Base-by-base conservation (phyloP, 768 basidiomycete genomes). In the Kwoniella europaea region DNA sequence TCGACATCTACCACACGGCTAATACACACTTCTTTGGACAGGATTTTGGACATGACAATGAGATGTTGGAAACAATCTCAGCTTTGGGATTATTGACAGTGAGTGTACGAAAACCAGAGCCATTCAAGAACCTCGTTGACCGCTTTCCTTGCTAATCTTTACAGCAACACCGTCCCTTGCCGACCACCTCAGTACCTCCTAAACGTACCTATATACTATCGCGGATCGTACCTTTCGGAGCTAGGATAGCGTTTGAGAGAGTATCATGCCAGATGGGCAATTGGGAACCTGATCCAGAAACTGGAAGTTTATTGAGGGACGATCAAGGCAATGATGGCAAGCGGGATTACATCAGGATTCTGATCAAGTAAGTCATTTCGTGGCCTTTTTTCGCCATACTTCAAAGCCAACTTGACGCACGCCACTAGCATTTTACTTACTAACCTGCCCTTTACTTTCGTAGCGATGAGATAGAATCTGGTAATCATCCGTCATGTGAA, bases 41-140 rank as follows among this genome's bases (percentile, higher is more conserved):
- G 80, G 92, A 94, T 83, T 93, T 94, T 81, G 88, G 91, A 9
- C 92, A 94, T 79, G 92, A 94, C 79, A 92, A 93, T 80, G 86
- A 91, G 78, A 91, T 95, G 88, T 85, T 91, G 52, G 89, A 91
- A 44, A 90, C 94, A 60, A 91, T 89, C 73, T 79, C 87, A 82
- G 84, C 91, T 78, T 67, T 88, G 84, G 83, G 92, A 88, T 73
- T 87, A 10, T 53, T 86, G 88, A 61, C 88, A 87, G 78, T 76
- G 61, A 60, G 76, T 70, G 53, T 20, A 41, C 9, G 20, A 22
- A 15, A 12, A 6, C 44, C 3, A 35, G 7, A 16, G 0, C n/a
- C 4, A 50, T 7, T 13, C 2, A 9, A 16, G 44, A 10, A 15
- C 42, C 20, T 12, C 20, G 61, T 10, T 42, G 18, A 42, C 29